These are phyloP conservation scores for Clonostachys byssicola DNA, from an alignment of 2,329 filamentous ascomycete species.

Conservation along the genomic window DNA sequence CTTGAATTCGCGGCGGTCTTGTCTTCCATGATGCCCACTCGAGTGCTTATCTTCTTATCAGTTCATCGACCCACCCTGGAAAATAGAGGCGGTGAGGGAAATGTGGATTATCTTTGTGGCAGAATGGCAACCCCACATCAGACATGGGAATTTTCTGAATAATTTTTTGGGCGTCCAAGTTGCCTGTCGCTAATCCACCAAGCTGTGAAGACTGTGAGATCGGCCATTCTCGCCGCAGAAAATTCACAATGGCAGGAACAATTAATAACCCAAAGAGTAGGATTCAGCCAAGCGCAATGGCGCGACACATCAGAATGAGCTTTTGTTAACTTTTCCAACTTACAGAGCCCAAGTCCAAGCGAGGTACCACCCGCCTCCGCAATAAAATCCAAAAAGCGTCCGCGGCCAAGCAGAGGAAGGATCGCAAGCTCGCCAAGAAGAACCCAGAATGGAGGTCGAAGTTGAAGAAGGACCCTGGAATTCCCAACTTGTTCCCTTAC, in stretches of 20 bases:
- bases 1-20: no score
- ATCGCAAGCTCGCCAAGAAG: slow-evolving; percentile 86
- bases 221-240: background rate
- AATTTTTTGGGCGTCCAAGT: no score
- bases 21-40: no score
- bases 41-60: no score
- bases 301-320: background rate
- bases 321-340: background rate
- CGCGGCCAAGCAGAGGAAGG: slow-evolving; percentile 84
- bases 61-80: no score
- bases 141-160: no score
- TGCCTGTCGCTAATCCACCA: no score
- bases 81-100: no score
- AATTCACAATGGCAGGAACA: slow-evolving; percentile 41
- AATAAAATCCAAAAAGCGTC: slow-evolving; percentile 96
- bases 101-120: no score
- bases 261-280: slow-evolving; percentile 52
- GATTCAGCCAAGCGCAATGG: slow-evolving; percentile 9
- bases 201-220: no score
- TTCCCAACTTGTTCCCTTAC: slow-evolving; percentile 95
- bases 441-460: slow-evolving; percentile 96
- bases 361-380: slow-evolving; percentile 80
- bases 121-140: no score
- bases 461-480: slow-evolving; percentile 95
- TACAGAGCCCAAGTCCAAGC: slow-evolving; percentile 91